A percentile compares a stretch with the other conserved stretches of the same genome.
These are phyloP conservation scores for Endocarpon pusillum DNA, from an alignment of 495 filamentous ascomycete species.

Conservation along the genomic window DNA sequence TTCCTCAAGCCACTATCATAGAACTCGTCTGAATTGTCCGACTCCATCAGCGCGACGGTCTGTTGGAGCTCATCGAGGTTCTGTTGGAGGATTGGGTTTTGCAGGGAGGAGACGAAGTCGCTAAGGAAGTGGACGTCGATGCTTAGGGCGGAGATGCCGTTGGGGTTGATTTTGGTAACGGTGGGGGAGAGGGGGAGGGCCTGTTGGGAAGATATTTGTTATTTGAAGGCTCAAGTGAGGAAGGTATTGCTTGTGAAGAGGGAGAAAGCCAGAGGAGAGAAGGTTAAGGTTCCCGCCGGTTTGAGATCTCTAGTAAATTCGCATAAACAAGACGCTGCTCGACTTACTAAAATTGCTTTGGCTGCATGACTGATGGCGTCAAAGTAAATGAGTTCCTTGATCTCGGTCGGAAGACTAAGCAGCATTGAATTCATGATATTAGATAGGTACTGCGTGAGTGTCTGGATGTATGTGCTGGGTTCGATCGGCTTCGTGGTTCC, in stretches of 20 bases:
- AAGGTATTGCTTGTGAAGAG: neutral
- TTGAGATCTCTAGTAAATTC: neutral
- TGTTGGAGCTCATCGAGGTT: conserved; percentile 88
- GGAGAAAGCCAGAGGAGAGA: neutral
- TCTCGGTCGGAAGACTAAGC: conserved; percentile 76
- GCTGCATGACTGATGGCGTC: conserved; percentile 86
- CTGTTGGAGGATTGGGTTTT: conserved; percentile 61
- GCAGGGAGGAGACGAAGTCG: conserved; percentile 68
- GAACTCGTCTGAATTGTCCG: conserved; percentile 82
- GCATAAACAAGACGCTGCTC: conserved; percentile 1
- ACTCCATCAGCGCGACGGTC: conserved; percentile 71
- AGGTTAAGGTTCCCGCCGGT: neutral
- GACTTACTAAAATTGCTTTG: conserved; percentile 59
- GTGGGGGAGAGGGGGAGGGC: conserved; percentile 65
- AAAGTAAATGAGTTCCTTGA: conserved; percentile 95
- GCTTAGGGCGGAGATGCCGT: conserved; percentile 63
- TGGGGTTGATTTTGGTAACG: conserved; percentile 71
- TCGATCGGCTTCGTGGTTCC: conserved; percentile 43
- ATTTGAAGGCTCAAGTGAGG: no score
- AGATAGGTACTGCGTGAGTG: conserved; percentile 77
- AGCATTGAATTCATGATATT: conserved; percentile 94
- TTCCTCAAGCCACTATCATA: conserved; percentile 76
- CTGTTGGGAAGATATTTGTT: no score
- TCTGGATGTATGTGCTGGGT: conserved; percentile 84
- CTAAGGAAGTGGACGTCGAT: conserved; percentile 70